Evolutionary conservation across 306 rosid species (phyloP).

Genomic region (Fagus crenata): DNA sequence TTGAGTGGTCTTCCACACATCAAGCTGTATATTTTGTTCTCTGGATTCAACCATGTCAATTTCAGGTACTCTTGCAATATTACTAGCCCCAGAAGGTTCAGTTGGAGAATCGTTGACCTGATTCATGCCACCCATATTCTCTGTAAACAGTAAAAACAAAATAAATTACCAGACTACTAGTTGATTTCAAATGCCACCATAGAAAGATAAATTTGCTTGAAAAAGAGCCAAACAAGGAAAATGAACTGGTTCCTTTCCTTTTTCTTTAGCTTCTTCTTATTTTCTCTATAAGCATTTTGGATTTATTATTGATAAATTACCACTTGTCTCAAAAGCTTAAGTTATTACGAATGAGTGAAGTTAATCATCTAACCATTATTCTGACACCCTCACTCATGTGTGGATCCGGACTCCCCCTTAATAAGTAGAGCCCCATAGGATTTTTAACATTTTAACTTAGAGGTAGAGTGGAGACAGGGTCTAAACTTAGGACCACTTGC

Average conservation of each 20-base stretch:
- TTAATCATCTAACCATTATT: no score
- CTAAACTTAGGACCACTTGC: no score
- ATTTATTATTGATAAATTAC: neutral
- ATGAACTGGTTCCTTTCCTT: neutral
- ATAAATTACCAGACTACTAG: neutral
- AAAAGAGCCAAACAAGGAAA: neutral
- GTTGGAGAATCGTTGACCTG: conserved; percentile 19
- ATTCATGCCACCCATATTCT: conserved; percentile 6
- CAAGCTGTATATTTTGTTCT: conserved; percentile 35
- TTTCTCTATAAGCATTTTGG: neutral
- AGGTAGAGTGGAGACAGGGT: no score
- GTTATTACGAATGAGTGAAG: no score
- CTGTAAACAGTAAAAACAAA: conserved; percentile 16
- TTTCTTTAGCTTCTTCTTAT: neutral
- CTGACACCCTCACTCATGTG: no score
- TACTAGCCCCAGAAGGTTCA: conserved; percentile 23
- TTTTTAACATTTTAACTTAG: no score
- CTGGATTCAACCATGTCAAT: conserved; percentile 24
- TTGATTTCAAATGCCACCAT: neutral
- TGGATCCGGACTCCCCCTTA: no score
- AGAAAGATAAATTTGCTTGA: neutral
- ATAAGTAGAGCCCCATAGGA: no score
- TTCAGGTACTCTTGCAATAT: conserved; percentile 26
- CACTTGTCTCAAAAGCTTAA: no score
- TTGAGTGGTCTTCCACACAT: conserved; percentile 45